A percentile compares a stretch with the other conserved stretches of the same genome.
Conservation (phyloP, 139 green algal genomes). For the Ettlia oleoabundans region DNA sequence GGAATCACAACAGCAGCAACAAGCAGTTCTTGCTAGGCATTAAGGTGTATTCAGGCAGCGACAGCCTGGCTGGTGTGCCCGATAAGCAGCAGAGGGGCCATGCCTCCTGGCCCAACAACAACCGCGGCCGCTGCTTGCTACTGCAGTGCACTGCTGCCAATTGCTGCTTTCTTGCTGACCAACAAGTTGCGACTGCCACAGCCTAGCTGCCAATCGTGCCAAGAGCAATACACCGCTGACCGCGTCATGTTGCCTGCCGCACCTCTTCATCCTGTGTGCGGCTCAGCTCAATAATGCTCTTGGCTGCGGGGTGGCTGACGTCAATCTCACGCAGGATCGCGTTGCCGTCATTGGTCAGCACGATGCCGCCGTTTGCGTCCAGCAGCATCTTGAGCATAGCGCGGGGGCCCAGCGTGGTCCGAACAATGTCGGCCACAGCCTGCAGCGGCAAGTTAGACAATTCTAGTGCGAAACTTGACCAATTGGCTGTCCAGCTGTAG, state of each 20-base stretch:
- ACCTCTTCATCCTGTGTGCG: slow-evolving; percentile 93
- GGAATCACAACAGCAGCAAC: background rate
- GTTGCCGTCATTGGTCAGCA: slow-evolving; percentile 99
- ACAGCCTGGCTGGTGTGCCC: too few species aligned
- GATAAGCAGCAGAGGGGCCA: too few species aligned
- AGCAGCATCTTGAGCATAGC: slow-evolving; percentile 99
- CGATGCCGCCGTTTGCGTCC: slow-evolving; percentile 96
- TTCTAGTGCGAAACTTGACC: background rate
- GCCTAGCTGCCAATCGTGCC: too few species aligned
- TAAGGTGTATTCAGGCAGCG: too few species aligned
- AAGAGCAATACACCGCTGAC: too few species aligned
- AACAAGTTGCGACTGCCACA: too few species aligned
- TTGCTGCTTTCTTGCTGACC: too few species aligned
- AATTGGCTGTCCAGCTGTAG: background rate
- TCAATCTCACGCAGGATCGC: slow-evolving; percentile 99
- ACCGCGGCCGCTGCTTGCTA: background rate
- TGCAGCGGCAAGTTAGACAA: slow-evolving; percentile 36
- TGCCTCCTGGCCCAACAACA: too few species aligned
- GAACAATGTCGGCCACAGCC: slow-evolving; percentile 97
- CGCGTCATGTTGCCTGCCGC: too few species aligned
- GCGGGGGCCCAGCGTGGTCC: slow-evolving; percentile 95
- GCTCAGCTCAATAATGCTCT: slow-evolving; percentile 99
- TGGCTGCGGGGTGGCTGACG: slow-evolving; percentile 96
- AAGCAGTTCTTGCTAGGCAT: too few species aligned
- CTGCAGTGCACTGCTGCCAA: background rate